A percentile compares a stretch with the other conserved stretches of the same genome.
These are phyloP conservation scores for Macrophomina phaseolina DNA, from an alignment of 2,329 filamentous ascomycete genomes.

Conservation along the genomic window DNA sequence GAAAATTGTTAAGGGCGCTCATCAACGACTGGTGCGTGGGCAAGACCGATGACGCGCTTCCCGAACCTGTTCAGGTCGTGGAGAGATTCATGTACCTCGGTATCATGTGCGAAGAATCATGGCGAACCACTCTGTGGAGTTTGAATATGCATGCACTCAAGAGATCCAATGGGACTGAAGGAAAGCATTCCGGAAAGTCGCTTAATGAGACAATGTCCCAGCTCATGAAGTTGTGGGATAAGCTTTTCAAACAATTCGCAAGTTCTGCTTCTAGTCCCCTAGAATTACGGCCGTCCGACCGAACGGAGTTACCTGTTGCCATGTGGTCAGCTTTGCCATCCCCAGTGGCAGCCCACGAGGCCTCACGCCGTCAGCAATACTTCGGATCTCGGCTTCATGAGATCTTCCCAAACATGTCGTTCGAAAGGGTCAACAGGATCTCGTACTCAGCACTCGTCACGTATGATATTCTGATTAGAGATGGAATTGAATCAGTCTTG, in stretches of 20 bases:
- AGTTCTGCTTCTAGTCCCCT: neutral
- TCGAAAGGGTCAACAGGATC: neutral
- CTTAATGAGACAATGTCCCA: neutral
- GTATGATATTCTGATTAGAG: slow-evolving; percentile 37
- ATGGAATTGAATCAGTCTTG: slow-evolving; percentile 29
- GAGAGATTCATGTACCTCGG: slow-evolving; percentile 40
- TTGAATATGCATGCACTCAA: slow-evolving; percentile 35
- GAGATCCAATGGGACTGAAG: neutral
- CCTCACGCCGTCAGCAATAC: neutral
- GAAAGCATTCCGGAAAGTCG: neutral
- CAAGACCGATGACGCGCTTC: slow-evolving; percentile 8
- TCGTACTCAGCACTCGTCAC: slow-evolving; percentile 38
- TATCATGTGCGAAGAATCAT: slow-evolving; percentile 35
- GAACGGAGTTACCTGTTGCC: neutral
- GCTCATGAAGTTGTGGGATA: neutral
- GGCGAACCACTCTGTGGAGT: slow-evolving; percentile 33
- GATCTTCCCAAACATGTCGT: neutral
- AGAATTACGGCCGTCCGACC: neutral
- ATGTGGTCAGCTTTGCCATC: slow-evolving; percentile 17
- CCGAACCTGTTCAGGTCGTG: slow-evolving; percentile 36
- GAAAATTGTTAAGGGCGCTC: slow-evolving; percentile 31
- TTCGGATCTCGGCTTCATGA: neutral
- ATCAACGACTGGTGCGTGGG: slow-evolving; percentile 33
- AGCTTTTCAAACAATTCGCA: neutral
- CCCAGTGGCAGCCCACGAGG: neutral